phyloP scores from a whole-genome alignment of 1,284 basidiomycete genomes.

The Ganoderma meredithae region DNA sequence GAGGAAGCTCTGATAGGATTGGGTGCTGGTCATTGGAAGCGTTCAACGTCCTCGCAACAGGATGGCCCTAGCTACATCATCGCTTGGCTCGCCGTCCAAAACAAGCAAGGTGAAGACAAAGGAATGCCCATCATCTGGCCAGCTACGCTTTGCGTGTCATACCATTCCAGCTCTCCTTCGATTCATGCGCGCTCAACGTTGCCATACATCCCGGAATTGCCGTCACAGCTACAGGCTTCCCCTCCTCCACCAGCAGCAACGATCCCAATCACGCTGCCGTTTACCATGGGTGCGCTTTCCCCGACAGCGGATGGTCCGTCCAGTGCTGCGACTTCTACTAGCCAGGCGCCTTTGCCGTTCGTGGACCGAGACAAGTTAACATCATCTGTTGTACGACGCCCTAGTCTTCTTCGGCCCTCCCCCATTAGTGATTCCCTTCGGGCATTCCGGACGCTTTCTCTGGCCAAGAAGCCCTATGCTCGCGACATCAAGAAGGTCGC shows the following conservation, averaged over 20 bases:
- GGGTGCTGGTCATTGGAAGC: constrained; percentile 62
- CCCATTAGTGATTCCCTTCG: constrained; percentile 44
- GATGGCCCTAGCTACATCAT: constrained; percentile 60
- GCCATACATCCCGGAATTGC: constrained; percentile 66
- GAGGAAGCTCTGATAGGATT: constrained; percentile 63
- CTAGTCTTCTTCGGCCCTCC: constrained; percentile 38
- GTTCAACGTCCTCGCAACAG: constrained; percentile 11
- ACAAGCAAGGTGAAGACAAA: constrained; percentile 79
- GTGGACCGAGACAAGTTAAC: constrained; percentile 26
- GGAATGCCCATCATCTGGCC: constrained; percentile 79
- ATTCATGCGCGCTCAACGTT: constrained; percentile 53
- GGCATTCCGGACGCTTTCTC: constrained; percentile 45
- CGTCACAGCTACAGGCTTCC: constrained; percentile 70
- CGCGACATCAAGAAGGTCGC: constrained; percentile 56
- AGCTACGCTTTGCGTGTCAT: constrained; percentile 61
- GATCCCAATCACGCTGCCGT: constrained; percentile 24
- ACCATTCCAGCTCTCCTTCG: constrained; percentile 48
- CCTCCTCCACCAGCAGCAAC: constrained; percentile 48
- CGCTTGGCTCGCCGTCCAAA: constrained; percentile 76
- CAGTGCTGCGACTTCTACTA: constrained; percentile 32
- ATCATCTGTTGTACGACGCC: constrained; percentile 33
- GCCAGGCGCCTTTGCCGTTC: constrained; percentile 7
- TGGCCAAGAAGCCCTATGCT: constrained; percentile 31
- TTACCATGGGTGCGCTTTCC: constrained; percentile 17
- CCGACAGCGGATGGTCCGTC: constrained; percentile 30